Conservation (phyloP, 495 filamentous ascomycete species). For the Cercophora sp. region DNA sequence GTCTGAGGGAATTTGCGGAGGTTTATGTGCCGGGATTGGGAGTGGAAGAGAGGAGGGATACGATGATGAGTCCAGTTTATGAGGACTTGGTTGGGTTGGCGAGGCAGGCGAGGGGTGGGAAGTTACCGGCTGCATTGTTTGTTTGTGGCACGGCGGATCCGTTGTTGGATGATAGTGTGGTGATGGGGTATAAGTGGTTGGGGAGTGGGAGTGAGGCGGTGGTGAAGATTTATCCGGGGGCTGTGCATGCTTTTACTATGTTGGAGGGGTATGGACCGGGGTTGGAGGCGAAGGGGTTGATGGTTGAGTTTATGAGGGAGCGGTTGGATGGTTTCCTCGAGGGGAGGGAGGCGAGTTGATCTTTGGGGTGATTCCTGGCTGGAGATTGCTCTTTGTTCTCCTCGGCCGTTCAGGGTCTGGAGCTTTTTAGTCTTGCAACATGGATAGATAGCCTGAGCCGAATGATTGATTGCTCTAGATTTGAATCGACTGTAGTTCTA, state of each 20-base stretch:
- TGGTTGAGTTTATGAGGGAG: slow-evolving; percentile 10
- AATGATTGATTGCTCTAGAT: too few relatives aligned
- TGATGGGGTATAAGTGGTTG: slow-evolving; percentile 15
- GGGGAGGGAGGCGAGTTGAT: too few relatives aligned
- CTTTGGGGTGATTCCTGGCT: background rate
- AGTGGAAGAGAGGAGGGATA: slow-evolving; percentile 4
- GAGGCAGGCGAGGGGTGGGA: background rate
- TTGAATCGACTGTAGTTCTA: too few relatives aligned
- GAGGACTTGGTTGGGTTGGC: background rate
- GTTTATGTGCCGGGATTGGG: slow-evolving; percentile 1
- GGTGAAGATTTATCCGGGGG: slow-evolving; percentile 9
- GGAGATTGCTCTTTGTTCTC: too few relatives aligned
- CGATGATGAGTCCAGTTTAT: slow-evolving; percentile 9
- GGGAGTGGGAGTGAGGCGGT: slow-evolving; percentile 9
- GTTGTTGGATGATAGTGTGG: slow-evolving; percentile 7
- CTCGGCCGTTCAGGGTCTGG: too few relatives aligned
- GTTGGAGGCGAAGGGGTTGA: background rate
- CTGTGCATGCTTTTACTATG: slow-evolving; percentile 9
- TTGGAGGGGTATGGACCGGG: slow-evolving; percentile 5
- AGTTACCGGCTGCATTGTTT: slow-evolving; percentile 11
- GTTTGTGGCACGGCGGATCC: slow-evolving; percentile 12
- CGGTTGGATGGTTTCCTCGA: slow-evolving; percentile 6
- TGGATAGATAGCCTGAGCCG: too few relatives aligned
- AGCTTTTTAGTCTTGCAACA: too few relatives aligned
- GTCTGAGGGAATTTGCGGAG: background rate